Evolutionary conservation across 129 eudicot genomes (phyloP), one percentile per base, ranked within the genome.

Genomic region (Flaveria brownii): DNA sequence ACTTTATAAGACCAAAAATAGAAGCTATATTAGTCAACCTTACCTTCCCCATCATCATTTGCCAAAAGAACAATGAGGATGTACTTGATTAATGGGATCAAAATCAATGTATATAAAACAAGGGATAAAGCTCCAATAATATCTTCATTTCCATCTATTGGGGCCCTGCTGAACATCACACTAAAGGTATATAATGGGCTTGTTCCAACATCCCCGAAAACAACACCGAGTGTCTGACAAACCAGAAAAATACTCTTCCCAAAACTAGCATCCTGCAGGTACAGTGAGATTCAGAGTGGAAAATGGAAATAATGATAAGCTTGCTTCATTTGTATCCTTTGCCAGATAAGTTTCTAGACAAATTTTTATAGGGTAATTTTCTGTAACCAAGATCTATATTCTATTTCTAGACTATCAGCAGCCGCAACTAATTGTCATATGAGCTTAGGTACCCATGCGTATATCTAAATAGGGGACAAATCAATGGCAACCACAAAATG

Each of bases 1-100:
- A 61, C n/a, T 22, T 43, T 15, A 54, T 25, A 52, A 18, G 23
- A 11, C 14, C 10, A 41, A 77, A 13, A 28, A 9, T 56, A 64
- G 26, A 49, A 67, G 68, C 39, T 30, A 43, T 18, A 23, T 61
- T 55, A 64, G 77, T 33, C 36, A 72, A 42, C 60, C 68, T 64
- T 84, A 94, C 98, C 98, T 87, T 94, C 97, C 54, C 98, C 97
- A 45, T 94, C 92, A 54, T 94, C 97, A 80, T 94, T 94, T 75
- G 97, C 98, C 81, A 91, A 87, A 72, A 94, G 91, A 80, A 94
- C 98, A 77, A 94, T 88, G 43, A 88, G 83, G 56, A 89, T 89
- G 84, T 94, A 94, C 80, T 94, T 94, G 80, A 94, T 79, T 65
- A 91, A 72, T 33, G 98, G 90, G 81, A 91, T 82, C 74, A 94